Base-by-base conservation (phyloP, 768 basidiomycete genomes). In the Lactarius indigo region DNA sequence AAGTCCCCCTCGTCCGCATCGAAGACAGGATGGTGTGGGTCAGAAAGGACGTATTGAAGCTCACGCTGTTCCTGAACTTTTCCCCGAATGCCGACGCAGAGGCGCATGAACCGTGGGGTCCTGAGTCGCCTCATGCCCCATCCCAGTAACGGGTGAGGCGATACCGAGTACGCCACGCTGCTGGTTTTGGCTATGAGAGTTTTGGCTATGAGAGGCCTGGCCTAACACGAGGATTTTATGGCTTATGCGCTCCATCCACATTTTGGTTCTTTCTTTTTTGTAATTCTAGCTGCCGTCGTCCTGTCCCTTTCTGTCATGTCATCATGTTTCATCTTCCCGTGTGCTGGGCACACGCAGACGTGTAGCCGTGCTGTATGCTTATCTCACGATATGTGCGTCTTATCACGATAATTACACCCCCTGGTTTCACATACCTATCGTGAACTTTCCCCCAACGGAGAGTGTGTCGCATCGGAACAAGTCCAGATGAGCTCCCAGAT, bases 41-140 rank as follows among this genome's bases (percentile, higher is more conserved):
- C 8, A 5, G 52, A 1, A 33, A 18, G 3, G 31, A 39, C n/a
- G 15, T 68, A 18, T 15, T 64, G 33, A 44, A 64, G 28, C 58
- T 68, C 54, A 68, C 66, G 6, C 2, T 68, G 41, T 59, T 20
- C 52, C 55, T 64, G 17, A 44, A 68, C 23, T 68, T 57, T 58
- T 68, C 66, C 30, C 62, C 39, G 52, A 26, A 68, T 13, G 66
- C 62, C 13, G 66, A 59, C 3, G 39, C 31, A 5, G 39, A 37
- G 33, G 62, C 39, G 15, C 44, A 54, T 17, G 35, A 31, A 3
- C 15, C 33, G 17, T 63, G 62, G 66, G 33, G 17, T 15, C 9
- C 3, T 67, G 30, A 57, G 18, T 55, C 30, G 37, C 60, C 59
- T 31, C 26, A n/a, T 47, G 15, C 33, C 26, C 2, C 26, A 15